Conservation (phyloP, 257 asterid genomes). For the Gentiana macrophylla region DNA sequence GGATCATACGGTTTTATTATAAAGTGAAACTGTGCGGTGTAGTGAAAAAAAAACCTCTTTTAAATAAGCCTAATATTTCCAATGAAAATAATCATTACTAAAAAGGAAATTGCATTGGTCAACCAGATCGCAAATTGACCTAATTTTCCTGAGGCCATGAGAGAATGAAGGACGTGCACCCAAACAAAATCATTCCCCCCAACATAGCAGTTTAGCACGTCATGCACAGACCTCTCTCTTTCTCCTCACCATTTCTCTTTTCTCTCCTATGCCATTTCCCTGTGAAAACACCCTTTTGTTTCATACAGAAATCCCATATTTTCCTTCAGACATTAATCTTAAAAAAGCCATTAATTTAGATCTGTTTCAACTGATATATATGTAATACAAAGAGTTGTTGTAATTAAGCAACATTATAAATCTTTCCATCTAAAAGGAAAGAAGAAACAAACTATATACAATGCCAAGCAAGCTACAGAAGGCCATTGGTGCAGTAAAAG, state of each 20-base stretch:
- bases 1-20: too few species aligned
- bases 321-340: background rate
- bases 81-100: too few species aligned
- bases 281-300: background rate
- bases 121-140: background rate
- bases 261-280: background rate
- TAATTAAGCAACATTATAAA: background rate
- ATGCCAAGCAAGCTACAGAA: conserved; percentile 90
- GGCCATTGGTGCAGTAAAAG: conserved; percentile 80
- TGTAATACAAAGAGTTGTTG: background rate
- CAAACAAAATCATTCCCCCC: background rate
- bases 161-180: conserved; percentile 10
- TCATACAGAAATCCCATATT: too few species aligned
- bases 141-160: conserved; percentile 4
- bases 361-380: background rate
- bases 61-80: too few species aligned
- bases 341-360: background rate
- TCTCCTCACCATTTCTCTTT: conserved; percentile 5
- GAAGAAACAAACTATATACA: background rate
- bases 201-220: background rate
- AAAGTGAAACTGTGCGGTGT: too few species aligned
- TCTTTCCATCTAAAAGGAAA: background rate
- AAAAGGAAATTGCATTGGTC: background rate
- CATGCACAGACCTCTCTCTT: background rate
- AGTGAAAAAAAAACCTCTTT: too few species aligned